A percentile compares a stretch with the other conserved stretches of the same genome.
Conservation (phyloP, 306 rosid species). For the Ormosia emarginata region DNA sequence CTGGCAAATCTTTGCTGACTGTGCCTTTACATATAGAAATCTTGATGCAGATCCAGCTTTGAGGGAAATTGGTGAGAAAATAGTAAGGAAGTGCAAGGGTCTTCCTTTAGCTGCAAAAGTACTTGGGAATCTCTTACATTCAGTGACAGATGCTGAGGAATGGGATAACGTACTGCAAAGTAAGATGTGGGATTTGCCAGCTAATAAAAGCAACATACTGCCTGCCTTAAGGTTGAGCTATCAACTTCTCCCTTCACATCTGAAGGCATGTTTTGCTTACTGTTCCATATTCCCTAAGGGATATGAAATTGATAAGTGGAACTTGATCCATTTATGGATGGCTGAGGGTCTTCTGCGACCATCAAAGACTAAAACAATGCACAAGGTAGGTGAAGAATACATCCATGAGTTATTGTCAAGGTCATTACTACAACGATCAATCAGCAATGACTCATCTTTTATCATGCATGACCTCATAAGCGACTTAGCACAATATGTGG, state of each 20-base stretch:
- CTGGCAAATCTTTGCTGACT: neutral
- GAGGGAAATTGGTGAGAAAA: neutral
- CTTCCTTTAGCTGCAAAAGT: neutral
- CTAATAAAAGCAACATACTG: neutral
- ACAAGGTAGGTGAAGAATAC: constrained; percentile 20
- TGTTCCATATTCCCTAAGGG: constrained; percentile 23
- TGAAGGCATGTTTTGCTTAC: constrained; percentile 9
- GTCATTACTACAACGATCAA: constrained; percentile 24
- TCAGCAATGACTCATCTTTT: neutral
- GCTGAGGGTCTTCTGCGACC: constrained; percentile 32
- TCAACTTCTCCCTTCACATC: neutral
- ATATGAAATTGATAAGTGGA: neutral
- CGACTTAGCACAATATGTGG: constrained; percentile 20
- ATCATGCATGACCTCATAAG: constrained; percentile 31
- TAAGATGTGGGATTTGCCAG: neutral
- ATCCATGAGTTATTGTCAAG: constrained; percentile 11
- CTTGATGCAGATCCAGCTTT: neutral
- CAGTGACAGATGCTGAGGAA: neutral
- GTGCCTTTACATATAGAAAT: neutral
- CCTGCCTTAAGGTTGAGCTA: neutral
- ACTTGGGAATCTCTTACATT: neutral
- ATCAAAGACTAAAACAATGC: neutral
- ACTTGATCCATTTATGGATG: constrained; percentile 32
- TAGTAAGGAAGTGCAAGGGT: neutral
- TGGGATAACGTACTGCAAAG: neutral